phyloP scores from a whole-genome alignment of 2,329 filamentous ascomycete genomes.

The Paecilomyces fulvus region DNA sequence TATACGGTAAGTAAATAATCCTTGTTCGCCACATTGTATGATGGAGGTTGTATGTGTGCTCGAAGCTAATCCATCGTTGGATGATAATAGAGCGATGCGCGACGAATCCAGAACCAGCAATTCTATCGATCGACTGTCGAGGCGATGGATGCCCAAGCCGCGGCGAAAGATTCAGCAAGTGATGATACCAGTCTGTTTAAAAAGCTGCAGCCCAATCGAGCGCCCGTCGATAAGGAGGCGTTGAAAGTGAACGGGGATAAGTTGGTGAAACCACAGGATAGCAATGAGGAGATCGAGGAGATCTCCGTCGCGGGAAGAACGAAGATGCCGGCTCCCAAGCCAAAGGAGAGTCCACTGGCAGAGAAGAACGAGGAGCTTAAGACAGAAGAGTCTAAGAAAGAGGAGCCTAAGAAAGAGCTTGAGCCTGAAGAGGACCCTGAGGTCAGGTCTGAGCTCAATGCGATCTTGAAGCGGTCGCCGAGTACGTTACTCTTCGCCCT shows the following conservation, averaged over 20 bases:
- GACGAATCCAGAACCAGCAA: slow-evolving; percentile 31
- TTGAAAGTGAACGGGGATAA: slow-evolving; percentile 53
- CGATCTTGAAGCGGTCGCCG: slow-evolving; percentile 74
- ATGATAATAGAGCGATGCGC: slow-evolving; percentile 27
- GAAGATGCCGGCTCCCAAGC: slow-evolving; percentile 38
- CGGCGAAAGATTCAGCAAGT: slow-evolving; percentile 37
- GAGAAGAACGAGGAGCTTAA: slow-evolving; percentile 52
- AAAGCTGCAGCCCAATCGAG: slow-evolving; percentile 61
- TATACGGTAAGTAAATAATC: slow-evolving; percentile 49
- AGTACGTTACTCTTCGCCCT: slow-evolving; percentile 46
- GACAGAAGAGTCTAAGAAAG: slow-evolving; percentile 54
- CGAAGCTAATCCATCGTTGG: neutral
- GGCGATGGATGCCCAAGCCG: slow-evolving; percentile 44
- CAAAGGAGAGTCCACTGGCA: slow-evolving; percentile 29
- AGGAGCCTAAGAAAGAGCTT: slow-evolving; percentile 29
- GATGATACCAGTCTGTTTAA: slow-evolving; percentile 55
- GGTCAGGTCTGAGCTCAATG: slow-evolving; percentile 63
- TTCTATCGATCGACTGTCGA: slow-evolving; percentile 50
- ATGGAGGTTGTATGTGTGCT: neutral
- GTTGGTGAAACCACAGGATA: slow-evolving; percentile 22
- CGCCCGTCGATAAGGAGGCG: slow-evolving; percentile 58
- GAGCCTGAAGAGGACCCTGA: slow-evolving; percentile 16
- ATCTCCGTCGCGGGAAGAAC: slow-evolving; percentile 48
- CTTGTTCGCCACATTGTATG: neutral
- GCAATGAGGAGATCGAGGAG: slow-evolving; percentile 30